phyloP scores from a whole-genome alignment of 2,329 filamentous ascomycete species.

The Aspergillus phoenicis region DNA sequence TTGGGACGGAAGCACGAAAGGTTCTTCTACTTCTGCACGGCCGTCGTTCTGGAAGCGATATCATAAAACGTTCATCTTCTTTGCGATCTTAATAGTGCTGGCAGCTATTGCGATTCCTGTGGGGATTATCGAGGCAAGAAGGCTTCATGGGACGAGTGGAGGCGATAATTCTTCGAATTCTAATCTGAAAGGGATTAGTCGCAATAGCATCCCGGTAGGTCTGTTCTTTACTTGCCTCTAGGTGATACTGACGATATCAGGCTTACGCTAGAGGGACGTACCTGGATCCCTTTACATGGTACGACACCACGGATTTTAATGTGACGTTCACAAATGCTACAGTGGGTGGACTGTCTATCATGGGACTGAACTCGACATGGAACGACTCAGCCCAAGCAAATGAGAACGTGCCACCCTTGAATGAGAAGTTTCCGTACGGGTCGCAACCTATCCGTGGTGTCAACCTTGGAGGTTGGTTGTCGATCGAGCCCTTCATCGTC shows the following conservation, averaged over 20 bases:
- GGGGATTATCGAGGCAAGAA: slow-evolving; percentile 67
- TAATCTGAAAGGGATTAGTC: slow-evolving; percentile 57
- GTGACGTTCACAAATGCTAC: slow-evolving; percentile 85
- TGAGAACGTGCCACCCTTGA: slow-evolving; percentile 73
- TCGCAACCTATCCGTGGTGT: slow-evolving; percentile 82
- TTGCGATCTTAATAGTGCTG: slow-evolving; percentile 57
- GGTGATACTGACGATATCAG: slow-evolving; percentile 23
- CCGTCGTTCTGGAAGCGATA: slow-evolving; percentile 43
- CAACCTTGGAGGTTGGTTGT: slow-evolving; percentile 92
- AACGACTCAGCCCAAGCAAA: slow-evolving; percentile 82
- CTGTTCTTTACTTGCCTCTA: neutral
- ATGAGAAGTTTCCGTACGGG: slow-evolving; percentile 77
- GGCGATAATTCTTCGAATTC: slow-evolving; percentile 36
- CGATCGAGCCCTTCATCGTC: slow-evolving; percentile 91
- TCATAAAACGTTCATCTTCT: slow-evolving; percentile 56
- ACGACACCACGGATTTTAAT: slow-evolving; percentile 88
- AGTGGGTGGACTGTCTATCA: slow-evolving; percentile 84
- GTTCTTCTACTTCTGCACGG: slow-evolving; percentile 1
- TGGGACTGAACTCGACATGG: slow-evolving; percentile 84
- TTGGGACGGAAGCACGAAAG: slow-evolving; percentile 36
- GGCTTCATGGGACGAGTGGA: slow-evolving; percentile 46
- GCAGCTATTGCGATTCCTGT: slow-evolving; percentile 69
- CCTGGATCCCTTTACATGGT: slow-evolving; percentile 89
- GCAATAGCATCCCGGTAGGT: slow-evolving; percentile 60
- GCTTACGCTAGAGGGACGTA: slow-evolving; percentile 70